Conservation (phyloP, 148 eudicot genomes). For the Euryodendron excelsum region DNA sequence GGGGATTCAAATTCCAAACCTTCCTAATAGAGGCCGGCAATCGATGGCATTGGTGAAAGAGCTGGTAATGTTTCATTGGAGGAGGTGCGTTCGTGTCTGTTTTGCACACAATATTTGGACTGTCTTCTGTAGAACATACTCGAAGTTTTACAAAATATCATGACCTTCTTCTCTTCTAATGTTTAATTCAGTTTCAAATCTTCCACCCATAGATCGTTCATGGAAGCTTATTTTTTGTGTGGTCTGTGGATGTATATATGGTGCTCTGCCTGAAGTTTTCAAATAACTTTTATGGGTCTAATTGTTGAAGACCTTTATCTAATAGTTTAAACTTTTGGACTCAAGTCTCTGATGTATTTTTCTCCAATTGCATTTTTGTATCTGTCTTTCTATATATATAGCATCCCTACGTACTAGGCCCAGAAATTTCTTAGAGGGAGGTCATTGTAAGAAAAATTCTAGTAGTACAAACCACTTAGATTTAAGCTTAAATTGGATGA, state of each 20-base stretch:
- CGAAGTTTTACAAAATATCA: neutral
- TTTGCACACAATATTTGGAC: neutral
- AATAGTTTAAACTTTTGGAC: no score
- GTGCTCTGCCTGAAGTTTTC: neutral
- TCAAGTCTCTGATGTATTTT: no score
- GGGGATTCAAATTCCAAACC: no score
- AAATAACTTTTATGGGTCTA: neutral
- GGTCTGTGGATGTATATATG: neutral
- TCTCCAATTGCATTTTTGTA: no score
- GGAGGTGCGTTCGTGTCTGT: conserved; percentile 57
- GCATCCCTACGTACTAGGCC: no score
- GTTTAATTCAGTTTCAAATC: neutral
- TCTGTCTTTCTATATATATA: no score
- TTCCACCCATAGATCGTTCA: neutral
- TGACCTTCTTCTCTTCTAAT: neutral
- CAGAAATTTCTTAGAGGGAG: no score
- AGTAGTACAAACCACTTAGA: no score
- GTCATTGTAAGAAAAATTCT: no score
- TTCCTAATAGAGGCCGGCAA: no score
- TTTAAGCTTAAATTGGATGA: no score
- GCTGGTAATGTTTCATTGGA: conserved; percentile 95
- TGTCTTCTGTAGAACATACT: neutral
- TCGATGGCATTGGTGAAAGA: conserved; percentile 96
- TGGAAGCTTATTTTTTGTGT: neutral
- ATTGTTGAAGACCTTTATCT: no score